Percentiles rank a stretch among this genome's conserved stretches.
These are phyloP conservation scores for Boletellus sp. DNA, from an alignment of 1,284 basidiomycete species.

Conservation along the genomic window DNA sequence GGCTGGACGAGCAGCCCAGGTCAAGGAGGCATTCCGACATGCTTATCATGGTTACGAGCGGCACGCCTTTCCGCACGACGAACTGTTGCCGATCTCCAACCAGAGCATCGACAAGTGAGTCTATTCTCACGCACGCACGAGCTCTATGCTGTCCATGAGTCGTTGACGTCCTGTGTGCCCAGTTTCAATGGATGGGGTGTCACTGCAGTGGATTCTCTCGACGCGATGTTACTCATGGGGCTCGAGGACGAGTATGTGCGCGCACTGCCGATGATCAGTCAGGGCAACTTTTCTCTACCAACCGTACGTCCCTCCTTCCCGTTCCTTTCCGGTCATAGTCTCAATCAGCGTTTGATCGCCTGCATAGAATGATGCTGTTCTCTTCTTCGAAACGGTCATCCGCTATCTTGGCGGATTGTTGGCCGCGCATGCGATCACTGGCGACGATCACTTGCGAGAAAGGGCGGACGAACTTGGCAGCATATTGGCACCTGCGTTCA, in stretches of 20 bases:
- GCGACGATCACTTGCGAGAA: slow-evolving; percentile 42
- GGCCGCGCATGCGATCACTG: slow-evolving; percentile 75
- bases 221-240: slow-evolving; percentile 87
- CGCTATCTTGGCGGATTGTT: slow-evolving; percentile 83
- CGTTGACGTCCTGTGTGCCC: slow-evolving; percentile 8
- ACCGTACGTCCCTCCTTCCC: slow-evolving; percentile 20
- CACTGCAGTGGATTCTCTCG: slow-evolving; percentile 76
- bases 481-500: slow-evolving; percentile 50
- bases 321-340: not conserved
- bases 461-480: slow-evolving; percentile 53
- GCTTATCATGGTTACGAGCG: slow-evolving; percentile 60
- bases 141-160: not conserved
- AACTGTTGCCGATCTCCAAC: slow-evolving; percentile 53
- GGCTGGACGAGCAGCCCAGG: slow-evolving; percentile 51
- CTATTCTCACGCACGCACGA: too few relatives aligned
- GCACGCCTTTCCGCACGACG: slow-evolving; percentile 57
- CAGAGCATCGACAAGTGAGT: slow-evolving; percentile 49
- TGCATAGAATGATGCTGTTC: slow-evolving; percentile 36
- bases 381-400: slow-evolving; percentile 84
- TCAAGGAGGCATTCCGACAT: slow-evolving; percentile 59
- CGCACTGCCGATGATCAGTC: slow-evolving; percentile 65
- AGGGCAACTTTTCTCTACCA: slow-evolving; percentile 57
- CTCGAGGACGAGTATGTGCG: slow-evolving; percentile 74
- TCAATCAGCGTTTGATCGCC: not conserved
- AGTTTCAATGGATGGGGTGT: slow-evolving; percentile 88